Base-by-base conservation (phyloP, 768 basidiomycete genomes). In the Boletus subcaerulescens region DNA sequence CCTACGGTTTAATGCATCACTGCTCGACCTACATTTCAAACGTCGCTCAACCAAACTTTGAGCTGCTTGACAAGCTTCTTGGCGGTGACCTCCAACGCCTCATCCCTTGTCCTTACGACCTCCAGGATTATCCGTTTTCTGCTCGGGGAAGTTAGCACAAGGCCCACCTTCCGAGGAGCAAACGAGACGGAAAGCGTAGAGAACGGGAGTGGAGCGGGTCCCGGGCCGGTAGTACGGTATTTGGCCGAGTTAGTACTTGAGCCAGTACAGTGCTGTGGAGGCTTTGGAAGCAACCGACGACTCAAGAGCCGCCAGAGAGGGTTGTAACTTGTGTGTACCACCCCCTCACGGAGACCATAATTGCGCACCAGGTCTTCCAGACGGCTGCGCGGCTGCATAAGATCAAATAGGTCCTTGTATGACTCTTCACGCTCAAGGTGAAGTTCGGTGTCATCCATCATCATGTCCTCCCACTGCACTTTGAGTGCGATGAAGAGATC, bases 401-500 rank as follows among this genome's bases (percentile, higher is more conserved):
- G 78, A 58, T 88, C 87, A 65, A 93, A 92, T 24, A 93, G 71
- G 62, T 92, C 91, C 55, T 83, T 84, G 75, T 87, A 92, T 12
- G 80, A 77, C 66, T 91, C 89, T 50, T 86, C 84, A 13, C 85
- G 77, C 62, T 86, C 86, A 45, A 90, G 80, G 60, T 93, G 89
- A 22, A 92, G 77, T 65, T 84, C 82, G 3, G 80, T 78, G 45
- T 90, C 87, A 69, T 91, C 89, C 39, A 77, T 73, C 76, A 86
- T 85, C 42, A 91, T 78, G 70, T 93, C 91, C 65, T 92, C 86
- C 20, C 81, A n/a, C n/a, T n/a, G 83, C 49, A 89, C 86, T 70
- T 88, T 89, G 63, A 93, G 80, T 4, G 84, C 82, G 45, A 93
- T 87, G 76, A 89, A 92, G 54, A 79, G 77, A 73, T 93, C 91